Evolutionary conservation across 192 early-diverging fungal genomes (phyloP).

Genomic region (Phlyctochytrium arcticum): DNA sequence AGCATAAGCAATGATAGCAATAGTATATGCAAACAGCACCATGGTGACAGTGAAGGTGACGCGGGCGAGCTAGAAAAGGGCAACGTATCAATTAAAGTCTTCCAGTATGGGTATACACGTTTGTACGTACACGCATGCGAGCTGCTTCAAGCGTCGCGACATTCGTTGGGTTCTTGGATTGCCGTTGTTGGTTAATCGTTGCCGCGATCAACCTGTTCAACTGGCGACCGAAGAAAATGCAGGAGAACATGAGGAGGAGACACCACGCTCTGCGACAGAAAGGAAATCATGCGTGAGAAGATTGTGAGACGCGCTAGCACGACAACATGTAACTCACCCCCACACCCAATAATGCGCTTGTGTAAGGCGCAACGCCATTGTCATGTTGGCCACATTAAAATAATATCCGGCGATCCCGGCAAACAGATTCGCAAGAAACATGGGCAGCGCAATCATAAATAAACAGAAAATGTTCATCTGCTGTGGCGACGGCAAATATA

Average conservation of each 20-base stretch:
- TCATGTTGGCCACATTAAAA: neutral
- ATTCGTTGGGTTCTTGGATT: neutral
- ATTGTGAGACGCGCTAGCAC: neutral
- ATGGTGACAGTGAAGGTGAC: neutral
- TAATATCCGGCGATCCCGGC: constrained; percentile 3
- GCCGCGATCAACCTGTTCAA: neutral
- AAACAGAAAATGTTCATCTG: constrained; percentile 3
- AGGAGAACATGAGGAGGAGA: neutral
- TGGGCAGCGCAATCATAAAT: neutral
- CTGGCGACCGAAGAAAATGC: constrained; percentile 5
- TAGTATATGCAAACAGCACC: neutral
- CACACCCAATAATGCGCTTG: constrained; percentile 7
- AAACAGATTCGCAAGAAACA: neutral
- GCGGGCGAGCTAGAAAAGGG: neutral
- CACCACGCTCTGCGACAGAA: neutral
- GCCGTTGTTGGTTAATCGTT: neutral
- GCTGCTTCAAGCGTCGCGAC: neutral
- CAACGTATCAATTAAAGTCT: neutral
- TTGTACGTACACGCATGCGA: neutral
- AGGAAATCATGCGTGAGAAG: neutral
- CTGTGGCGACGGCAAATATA: neutral
- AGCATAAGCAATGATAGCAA: constrained; percentile 9
- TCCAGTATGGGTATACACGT: neutral
- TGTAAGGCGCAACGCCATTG: neutral
- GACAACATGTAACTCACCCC: no score